Base-by-base conservation (phyloP, 1,284 basidiomycete genomes). In the Cutaneotrichosporon sp. region DNA sequence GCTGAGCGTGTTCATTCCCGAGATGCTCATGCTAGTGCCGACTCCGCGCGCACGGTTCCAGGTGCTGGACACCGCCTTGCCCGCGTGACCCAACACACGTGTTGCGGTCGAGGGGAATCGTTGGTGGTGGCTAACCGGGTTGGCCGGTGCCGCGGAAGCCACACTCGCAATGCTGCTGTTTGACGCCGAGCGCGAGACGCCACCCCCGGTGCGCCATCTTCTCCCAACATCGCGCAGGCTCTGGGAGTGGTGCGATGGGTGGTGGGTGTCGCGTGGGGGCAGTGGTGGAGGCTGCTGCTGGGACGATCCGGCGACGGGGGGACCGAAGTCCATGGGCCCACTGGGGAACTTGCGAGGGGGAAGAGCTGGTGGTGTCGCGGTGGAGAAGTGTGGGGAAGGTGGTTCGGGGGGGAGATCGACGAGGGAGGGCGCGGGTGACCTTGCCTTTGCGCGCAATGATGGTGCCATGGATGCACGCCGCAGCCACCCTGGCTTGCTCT, bases 21-120 rank as follows among this genome's bases (percentile, higher is more conserved):
- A 69, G n/a, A 67, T 68, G 54, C 70, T 72, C 43, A 76, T 73
- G 64, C 71, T 72, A 24, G 72, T 75, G 29, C 72, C 70, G 14
- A 75, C 71, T 16, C 75, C 75, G 34, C 74, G 64, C 5, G 75
- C 68, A n/a, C 76, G 60, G 33, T 74, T 57, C 76, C 74, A 76
- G 6, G 73, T 72, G 54, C 75, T 76, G 56, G 69, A 68, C 3
- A 78, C 74, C 0, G 74, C 76, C 20, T 72, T 71, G 4, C 74
- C 73, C n/a, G 75, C 75, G 24, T 69, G 66, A 0, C 72, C 75
- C 3, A 78, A 53, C 3, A 75, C 72, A 31, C 71, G 65, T 49
- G 72, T 71, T 1, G 75, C 74, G 1, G 72, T 72, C 22, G 67
- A 59, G 2, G 76, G 72, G 4, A 76, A 36, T 10, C 73, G 65